phyloP scores from a whole-genome alignment of 2,329 filamentous ascomycete genomes.

The Calycina herbarum region DNA sequence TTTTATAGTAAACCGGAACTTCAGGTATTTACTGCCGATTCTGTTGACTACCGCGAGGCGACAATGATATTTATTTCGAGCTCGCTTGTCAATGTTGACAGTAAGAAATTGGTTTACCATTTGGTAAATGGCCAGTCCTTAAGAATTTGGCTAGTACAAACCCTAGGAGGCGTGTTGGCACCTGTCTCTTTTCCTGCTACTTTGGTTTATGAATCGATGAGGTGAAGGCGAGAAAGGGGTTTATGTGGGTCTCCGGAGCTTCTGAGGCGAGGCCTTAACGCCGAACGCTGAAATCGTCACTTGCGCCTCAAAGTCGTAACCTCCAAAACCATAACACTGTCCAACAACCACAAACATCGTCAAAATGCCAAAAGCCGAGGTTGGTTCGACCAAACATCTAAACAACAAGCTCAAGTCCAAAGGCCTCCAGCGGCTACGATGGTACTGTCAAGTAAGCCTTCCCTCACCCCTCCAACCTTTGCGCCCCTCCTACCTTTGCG shows the following conservation, averaged over 20 bases:
- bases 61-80: too few relatives aligned
- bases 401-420: conserved; percentile 88
- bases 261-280: background rate
- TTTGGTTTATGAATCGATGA: background rate
- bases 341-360: conserved; percentile 20
- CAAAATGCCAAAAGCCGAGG: conserved; percentile 89
- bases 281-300: background rate
- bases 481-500: conserved; percentile 16
- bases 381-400: conserved; percentile 86
- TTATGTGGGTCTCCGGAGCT: background rate
- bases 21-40: too few relatives aligned
- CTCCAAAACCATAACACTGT: background rate
- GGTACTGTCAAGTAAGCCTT: conserved; percentile 73
- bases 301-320: background rate
- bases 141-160: too few relatives aligned
- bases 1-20: too few relatives aligned
- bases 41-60: too few relatives aligned
- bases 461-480: background rate
- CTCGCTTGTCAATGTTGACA: too few relatives aligned
- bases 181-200: background rate
- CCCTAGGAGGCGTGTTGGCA: too few relatives aligned
- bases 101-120: too few relatives aligned
- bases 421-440: conserved; percentile 76
- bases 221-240: background rate
- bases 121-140: too few relatives aligned